A percentile compares a stretch with the other conserved stretches of the same genome.
Conservation (phyloP, 345 rosid species). For the Iberis pinnata region DNA sequence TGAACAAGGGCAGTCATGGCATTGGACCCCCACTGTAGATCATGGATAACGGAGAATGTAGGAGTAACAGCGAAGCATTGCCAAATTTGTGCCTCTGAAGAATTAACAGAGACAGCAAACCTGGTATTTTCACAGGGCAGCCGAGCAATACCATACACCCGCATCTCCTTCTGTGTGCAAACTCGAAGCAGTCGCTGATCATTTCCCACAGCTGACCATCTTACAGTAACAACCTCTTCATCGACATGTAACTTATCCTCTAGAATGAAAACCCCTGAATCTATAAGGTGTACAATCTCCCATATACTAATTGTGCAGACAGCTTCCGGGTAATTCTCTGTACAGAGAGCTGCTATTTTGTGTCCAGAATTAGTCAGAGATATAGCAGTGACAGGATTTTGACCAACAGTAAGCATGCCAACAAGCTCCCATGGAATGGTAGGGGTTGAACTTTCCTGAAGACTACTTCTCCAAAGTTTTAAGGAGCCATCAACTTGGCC, state of each 20-base stretch:
- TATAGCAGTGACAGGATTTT: conserved; percentile 49
- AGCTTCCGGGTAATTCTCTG: conserved; percentile 31
- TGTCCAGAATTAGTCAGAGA: conserved; percentile 55
- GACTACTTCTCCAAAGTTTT: conserved; percentile 69
- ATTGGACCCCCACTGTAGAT: conserved; percentile 63
- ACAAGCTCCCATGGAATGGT: conserved; percentile 57
- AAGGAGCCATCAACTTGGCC: conserved; percentile 73
- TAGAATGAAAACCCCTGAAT: conserved; percentile 54
- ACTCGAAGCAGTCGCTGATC: conserved; percentile 67
- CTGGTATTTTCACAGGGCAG: conserved; percentile 40
- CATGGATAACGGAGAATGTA: conserved; percentile 40
- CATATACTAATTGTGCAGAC: conserved; percentile 44
- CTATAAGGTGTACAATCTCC: conserved; percentile 49
- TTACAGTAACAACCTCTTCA: conserved; percentile 44
- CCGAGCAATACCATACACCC: conserved; percentile 46
- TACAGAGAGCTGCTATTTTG: conserved; percentile 58
- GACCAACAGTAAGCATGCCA: conserved; percentile 54
- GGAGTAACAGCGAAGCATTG: conserved; percentile 59
- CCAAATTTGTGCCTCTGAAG: conserved; percentile 49
- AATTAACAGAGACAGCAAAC: conserved; percentile 29
- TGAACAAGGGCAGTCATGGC: conserved; percentile 51
- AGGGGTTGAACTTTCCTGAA: conserved; percentile 34
- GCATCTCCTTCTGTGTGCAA: conserved; percentile 61
- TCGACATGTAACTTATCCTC: conserved; percentile 53
- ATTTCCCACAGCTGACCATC: conserved; percentile 61